Conservation (phyloP, 2,329 filamentous ascomycete genomes). For the Teratosphaeriaceae sp. region DNA sequence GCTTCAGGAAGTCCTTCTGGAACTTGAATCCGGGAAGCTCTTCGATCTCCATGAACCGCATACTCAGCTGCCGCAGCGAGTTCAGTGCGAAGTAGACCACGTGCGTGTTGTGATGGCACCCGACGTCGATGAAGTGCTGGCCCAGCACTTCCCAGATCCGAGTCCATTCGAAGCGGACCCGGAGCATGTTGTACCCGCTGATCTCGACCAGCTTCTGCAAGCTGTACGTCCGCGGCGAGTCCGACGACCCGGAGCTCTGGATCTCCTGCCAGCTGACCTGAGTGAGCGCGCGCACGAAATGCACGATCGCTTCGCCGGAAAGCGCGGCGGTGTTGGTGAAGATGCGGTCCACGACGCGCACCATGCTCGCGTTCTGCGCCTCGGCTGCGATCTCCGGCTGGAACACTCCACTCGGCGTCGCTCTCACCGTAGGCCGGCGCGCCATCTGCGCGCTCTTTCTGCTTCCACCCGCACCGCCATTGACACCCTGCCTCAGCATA, state of each 20-base stretch:
- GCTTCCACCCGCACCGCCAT: not conserved
- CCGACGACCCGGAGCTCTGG: slow-evolving; percentile 90
- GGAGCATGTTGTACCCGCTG: slow-evolving; percentile 99
- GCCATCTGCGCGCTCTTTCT: slow-evolving; percentile 48
- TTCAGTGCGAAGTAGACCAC: slow-evolving; percentile 98
- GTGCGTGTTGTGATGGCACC: slow-evolving; percentile 90
- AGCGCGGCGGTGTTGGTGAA: slow-evolving; percentile 95
- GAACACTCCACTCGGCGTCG: slow-evolving; percentile 39
- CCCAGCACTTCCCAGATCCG: slow-evolving; percentile 97
- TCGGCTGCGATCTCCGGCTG: slow-evolving; percentile 82
- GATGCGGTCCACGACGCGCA: slow-evolving; percentile 88
- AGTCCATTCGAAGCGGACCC: slow-evolving; percentile 97
- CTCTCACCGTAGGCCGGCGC: slow-evolving; percentile 44
- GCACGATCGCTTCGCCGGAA: slow-evolving; percentile 87
- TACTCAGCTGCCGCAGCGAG: slow-evolving; percentile 88
- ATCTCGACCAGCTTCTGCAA: slow-evolving; percentile 98
- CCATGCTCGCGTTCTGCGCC: slow-evolving; percentile 84
- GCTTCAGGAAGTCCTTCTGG: slow-evolving; percentile 97
- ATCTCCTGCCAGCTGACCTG: slow-evolving; percentile 99
- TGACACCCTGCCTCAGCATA: too few relatives aligned
- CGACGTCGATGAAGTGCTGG: slow-evolving; percentile 96
- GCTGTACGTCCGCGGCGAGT: slow-evolving; percentile 93
- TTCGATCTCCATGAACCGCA: slow-evolving; percentile 98
- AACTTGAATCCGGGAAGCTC: slow-evolving; percentile 99
- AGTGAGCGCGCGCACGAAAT: slow-evolving; percentile 86